These are phyloP conservation scores for Asterionellopsis glacialis DNA, from an alignment of 108 stramenopile species.

Conservation along the genomic window DNA sequence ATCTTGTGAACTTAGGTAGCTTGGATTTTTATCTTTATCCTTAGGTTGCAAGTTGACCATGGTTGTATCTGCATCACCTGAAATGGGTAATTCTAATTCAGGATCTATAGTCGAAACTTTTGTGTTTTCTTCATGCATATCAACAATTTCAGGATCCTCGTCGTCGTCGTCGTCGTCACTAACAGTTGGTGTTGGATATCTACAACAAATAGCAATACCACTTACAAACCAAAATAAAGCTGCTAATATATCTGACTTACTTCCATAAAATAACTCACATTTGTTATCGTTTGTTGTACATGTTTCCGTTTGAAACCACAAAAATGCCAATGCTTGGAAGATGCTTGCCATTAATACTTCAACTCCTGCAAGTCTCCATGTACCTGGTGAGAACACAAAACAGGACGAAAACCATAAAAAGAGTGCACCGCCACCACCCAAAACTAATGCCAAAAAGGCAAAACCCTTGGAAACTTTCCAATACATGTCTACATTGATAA, in stretches of 20 bases:
- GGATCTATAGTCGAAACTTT: too few relatives aligned
- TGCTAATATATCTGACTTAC: conserved; percentile 50
- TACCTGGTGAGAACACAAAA: conserved; percentile 45
- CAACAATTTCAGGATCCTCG: too few relatives aligned
- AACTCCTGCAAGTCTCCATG: conserved; percentile 69
- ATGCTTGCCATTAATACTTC: conserved; percentile 43
- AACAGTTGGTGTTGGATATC: conserved; percentile 33
- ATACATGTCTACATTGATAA: conserved; percentile 35
- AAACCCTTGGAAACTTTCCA: conserved; percentile 49
- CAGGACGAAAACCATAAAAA: conserved; percentile 66
- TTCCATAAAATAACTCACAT: conserved; percentile 49
- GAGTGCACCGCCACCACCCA: conserved; percentile 60
- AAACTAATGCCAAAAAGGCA: conserved; percentile 50
- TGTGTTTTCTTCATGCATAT: too few relatives aligned
- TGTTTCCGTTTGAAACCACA: conserved; percentile 57
- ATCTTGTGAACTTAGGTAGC: too few relatives aligned
- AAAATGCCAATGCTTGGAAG: conserved; percentile 41
- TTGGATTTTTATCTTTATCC: too few relatives aligned
- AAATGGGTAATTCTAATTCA: neutral
- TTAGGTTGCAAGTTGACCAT: neutral
- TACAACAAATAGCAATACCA: conserved; percentile 32
- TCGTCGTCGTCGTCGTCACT: too few relatives aligned
- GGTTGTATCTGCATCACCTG: neutral
- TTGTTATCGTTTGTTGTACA: conserved; percentile 31
- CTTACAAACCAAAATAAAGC: conserved; percentile 39